Evolutionary conservation across 257 asterid genomes (phyloP).

Genomic region (Solanum dulcamara): DNA sequence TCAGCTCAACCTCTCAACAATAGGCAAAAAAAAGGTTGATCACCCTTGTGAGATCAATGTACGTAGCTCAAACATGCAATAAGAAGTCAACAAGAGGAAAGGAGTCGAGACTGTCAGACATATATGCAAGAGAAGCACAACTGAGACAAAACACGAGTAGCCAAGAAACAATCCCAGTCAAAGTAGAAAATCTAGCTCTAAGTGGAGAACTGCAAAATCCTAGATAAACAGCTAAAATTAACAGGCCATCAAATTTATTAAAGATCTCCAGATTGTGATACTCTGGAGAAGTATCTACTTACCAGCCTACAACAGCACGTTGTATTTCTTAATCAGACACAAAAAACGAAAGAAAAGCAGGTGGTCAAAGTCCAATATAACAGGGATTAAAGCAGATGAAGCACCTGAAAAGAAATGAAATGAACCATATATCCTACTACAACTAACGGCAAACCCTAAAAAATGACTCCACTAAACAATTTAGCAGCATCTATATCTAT

Average conservation of each 20-base stretch:
- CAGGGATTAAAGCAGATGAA: not conserved
- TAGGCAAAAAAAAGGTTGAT: no score
- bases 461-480: not conserved
- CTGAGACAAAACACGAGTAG: not conserved
- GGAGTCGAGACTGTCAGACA: not conserved
- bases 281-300: not conserved
- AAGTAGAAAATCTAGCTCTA: not conserved
- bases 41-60: not conserved
- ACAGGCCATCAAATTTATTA: not conserved
- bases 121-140: not conserved
- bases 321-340: not conserved
- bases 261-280: not conserved
- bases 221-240: not conserved
- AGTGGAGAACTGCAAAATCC: not conserved
- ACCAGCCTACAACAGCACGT: not conserved
- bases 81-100: not conserved
- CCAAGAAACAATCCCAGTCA: not conserved
- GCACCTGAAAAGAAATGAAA: not conserved
- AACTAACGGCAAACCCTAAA: not conserved
- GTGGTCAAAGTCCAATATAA: not conserved
- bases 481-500: not conserved
- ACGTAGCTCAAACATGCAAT: not conserved
- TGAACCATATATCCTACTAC: not conserved
- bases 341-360: not conserved
- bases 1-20: not conserved